Evolutionary conservation across 192 early-diverging fungal species (phyloP), one percentile per base, ranked within the genome.

Genomic region (Gonapodya prolifera): DNA sequence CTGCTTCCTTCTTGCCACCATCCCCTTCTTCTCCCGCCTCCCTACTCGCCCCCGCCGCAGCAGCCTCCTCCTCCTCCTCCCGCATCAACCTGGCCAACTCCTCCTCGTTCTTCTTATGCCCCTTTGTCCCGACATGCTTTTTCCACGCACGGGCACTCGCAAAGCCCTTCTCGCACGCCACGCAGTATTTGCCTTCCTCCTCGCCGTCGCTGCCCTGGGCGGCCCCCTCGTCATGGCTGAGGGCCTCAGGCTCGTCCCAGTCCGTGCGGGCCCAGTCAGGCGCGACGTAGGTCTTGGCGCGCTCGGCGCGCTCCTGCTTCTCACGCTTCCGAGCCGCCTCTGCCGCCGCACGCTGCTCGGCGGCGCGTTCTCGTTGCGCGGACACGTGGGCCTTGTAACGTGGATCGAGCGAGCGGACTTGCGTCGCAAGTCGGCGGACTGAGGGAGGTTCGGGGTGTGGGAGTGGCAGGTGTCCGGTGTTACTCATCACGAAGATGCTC

Each of bases 371-470:
- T 8, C 45, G 45, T 45, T 89, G 83, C 28, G 82, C 80, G 23
- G 90, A 91, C 13, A 87, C 80, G 78, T 83, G 91, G 18, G 83
- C 85, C 69, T 94, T 92, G 78, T 89, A 92, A 23, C 97, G 90
- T 8, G 97, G 97, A 81, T 99, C 97, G 30, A 94, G 91, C 79
- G 94, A 94, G 45, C 91, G 87, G 0, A 98, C 83, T 82, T 88
- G 96, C 0, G 82, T 80, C 0, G 92, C 91, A 35, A 99, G 87
- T 1, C 83, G 87, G 1, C 88, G 80, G 1, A 89, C 86, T 28
- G n/a, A n/a, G n/a, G n/a, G n/a, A n/a, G n/a, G n/a, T n/a, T 83
- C 75, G 34, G 84, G 83, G 76, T 61, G 23, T 61, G 45, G 45
- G 23, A 61, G 45, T 79, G 83, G 77, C 81, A 88, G n/a, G 34